A percentile compares a stretch with the other conserved stretches of the same genome.
These are phyloP conservation scores for Claviceps digitariae DNA, from an alignment of 2,329 filamentous ascomycete genomes.

Conservation along the genomic window DNA sequence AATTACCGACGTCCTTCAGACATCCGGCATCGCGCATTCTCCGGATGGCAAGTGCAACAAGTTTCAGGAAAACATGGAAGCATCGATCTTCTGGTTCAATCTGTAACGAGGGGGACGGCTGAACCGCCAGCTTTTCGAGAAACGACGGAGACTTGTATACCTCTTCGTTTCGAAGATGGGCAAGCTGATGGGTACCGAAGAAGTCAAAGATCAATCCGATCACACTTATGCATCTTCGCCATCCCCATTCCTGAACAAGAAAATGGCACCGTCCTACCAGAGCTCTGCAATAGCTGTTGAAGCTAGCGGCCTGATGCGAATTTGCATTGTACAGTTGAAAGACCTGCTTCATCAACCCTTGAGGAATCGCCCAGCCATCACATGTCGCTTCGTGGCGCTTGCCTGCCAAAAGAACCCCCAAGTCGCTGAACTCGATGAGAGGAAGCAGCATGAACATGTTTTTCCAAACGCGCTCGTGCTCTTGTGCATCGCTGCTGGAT, in stretches of 20 bases:
- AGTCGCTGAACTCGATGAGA: conserved; percentile 43
- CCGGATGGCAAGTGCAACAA: conserved; percentile 43
- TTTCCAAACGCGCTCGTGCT: conserved; percentile 44
- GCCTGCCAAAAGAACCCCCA: conserved; percentile 31
- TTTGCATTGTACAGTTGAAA: conserved; percentile 46
- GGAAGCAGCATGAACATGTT: conserved; percentile 47
- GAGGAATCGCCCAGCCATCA: conserved; percentile 49
- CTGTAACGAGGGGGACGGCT: conserved; percentile 32
- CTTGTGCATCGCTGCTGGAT: conserved; percentile 25
- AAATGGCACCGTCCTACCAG: conserved; percentile 48
- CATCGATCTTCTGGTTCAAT: conserved; percentile 44
- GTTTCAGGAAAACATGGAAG: conserved; percentile 55
- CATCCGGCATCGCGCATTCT: conserved; percentile 33
- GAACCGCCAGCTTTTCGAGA: conserved; percentile 37
- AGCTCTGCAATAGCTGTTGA: conserved; percentile 52
- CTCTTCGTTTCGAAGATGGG: conserved; percentile 52
- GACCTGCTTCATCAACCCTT: conserved; percentile 41
- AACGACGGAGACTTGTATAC: conserved; percentile 47
- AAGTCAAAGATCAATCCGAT: conserved; percentile 54
- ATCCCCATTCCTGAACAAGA: conserved; percentile 52
- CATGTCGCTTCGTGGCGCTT: conserved; percentile 15
- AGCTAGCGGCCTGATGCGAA: conserved; percentile 40
- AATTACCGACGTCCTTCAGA: conserved; percentile 44
- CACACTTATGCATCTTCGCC: conserved; percentile 43
- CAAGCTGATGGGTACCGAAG: conserved; percentile 48